A percentile compares a stretch with the other conserved stretches of the same genome.
phyloP scores from a whole-genome alignment of 768 basidiomycete genomes.

The Termitomyces sp. region DNA sequence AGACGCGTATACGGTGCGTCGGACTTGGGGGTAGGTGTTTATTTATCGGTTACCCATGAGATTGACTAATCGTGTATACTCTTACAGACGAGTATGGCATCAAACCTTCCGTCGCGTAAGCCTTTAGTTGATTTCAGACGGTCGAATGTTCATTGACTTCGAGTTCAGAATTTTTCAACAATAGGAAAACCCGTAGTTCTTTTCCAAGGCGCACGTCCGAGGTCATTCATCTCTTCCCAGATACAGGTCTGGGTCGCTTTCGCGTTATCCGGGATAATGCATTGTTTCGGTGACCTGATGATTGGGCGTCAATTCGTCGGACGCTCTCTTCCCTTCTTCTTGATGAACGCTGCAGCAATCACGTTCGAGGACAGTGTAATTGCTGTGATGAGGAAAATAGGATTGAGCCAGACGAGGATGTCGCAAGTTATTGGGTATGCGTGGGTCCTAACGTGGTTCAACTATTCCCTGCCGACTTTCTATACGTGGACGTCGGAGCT shows the following conservation, averaged over 20 bases:
- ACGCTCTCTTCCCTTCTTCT: neutral
- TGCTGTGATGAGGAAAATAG: neutral
- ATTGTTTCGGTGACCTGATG: constrained; percentile 9
- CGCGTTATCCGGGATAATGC: neutral
- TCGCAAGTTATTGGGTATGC: neutral
- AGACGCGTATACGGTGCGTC: constrained; percentile 6
- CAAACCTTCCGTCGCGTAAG: constrained; percentile 8
- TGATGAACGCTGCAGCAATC: neutral
- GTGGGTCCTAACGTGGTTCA: constrained; percentile 2
- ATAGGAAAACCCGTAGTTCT: neutral
- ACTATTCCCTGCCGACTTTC: neutral
- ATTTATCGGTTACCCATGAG: neutral
- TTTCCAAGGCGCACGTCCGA: neutral
- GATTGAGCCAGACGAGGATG: neutral
- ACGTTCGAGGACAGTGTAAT: constrained; percentile 1
- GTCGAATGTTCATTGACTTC: neutral
- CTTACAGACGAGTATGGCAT: constrained; percentile 5
- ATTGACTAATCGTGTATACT: neutral
- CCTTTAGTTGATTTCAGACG: neutral
- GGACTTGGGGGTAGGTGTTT: constrained; percentile 2
- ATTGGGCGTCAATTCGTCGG: neutral
- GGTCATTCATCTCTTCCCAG: neutral
- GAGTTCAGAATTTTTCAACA: neutral
- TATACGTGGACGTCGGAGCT: neutral
- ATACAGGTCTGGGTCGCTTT: constrained; percentile 4